A percentile compares a stretch with the other conserved stretches of the same genome.
phyloP scores from a whole-genome alignment of 306 rosid species.

The Gleditsia sinensis region DNA sequence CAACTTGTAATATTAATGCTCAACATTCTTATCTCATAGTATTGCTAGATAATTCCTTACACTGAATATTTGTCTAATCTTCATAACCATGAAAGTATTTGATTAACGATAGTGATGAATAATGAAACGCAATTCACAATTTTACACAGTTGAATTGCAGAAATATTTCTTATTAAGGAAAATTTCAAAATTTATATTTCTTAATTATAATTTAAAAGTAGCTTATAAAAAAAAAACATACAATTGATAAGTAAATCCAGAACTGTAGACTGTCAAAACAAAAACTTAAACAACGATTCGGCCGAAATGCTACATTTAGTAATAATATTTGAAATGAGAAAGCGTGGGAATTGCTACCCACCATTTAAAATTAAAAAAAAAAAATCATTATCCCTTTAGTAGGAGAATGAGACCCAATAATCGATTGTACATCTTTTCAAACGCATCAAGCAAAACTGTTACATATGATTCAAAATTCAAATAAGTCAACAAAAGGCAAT shows the following conservation, averaged over 20 bases:
- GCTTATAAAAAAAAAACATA: too few species aligned
- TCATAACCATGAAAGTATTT: background rate
- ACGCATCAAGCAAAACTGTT: background rate
- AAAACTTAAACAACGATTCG: background rate
- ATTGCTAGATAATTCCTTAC: background rate
- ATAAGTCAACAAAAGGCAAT: background rate
- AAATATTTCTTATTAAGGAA: too few species aligned
- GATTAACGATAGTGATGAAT: background rate
- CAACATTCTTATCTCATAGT: background rate
- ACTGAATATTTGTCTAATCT: background rate
- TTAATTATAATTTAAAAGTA: too few species aligned
- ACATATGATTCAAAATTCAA: background rate
- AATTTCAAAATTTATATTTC: too few species aligned
- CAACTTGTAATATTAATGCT: background rate
- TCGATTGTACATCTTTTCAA: background rate
- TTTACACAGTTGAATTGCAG: background rate
- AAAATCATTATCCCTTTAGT: background rate
- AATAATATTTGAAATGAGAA: background rate
- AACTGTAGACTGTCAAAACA: background rate
- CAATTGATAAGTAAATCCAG: too few species aligned
- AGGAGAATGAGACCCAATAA: background rate
- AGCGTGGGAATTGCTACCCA: background rate
- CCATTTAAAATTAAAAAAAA: background rate
- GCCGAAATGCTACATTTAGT: too few species aligned
- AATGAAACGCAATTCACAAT: background rate